These are phyloP conservation scores for Kickxella alabastrina DNA, from an alignment of 192 early-diverging fungal genomes.

Conservation along the genomic window DNA sequence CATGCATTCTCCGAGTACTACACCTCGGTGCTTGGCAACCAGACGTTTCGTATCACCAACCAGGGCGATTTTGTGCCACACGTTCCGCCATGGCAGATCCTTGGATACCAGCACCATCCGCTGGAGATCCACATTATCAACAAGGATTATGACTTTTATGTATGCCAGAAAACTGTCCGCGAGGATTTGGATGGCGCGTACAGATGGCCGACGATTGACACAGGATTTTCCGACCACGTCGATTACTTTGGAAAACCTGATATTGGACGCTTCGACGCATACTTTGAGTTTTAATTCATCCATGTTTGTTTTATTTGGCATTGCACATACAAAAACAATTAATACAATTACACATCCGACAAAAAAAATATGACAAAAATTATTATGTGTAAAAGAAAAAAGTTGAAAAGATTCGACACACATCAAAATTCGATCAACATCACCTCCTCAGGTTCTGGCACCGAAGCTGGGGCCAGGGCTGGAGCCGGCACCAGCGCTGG, in stretches of 20 bases:
- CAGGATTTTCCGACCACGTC: conserved; percentile 42
- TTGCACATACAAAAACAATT: neutral
- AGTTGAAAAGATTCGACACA: too few relatives aligned
- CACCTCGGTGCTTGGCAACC: conserved; percentile 38
- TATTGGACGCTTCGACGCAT: conserved; percentile 27
- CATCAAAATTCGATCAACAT: conserved; percentile 33
- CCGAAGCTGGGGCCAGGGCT: neutral
- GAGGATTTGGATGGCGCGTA: conserved; percentile 50
- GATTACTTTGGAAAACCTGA: conserved; percentile 51
- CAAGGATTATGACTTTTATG: conserved; percentile 42
- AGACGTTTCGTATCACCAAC: conserved; percentile 46
- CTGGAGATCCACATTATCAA: conserved; percentile 49
- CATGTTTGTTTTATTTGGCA: neutral
- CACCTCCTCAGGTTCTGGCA: conserved; percentile 29
- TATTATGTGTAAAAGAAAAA: neutral
- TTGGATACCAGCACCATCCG: conserved; percentile 52
- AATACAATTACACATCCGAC: neutral
- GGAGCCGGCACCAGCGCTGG: conserved; percentile 3
- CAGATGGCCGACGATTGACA: conserved; percentile 51
- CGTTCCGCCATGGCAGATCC: conserved; percentile 50
- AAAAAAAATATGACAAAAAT: too few relatives aligned
- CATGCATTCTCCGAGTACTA: conserved; percentile 44
- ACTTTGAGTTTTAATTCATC: conserved; percentile 31
- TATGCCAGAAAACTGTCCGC: conserved; percentile 46
- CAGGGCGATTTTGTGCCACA: conserved; percentile 47